Evolutionary conservation across 2,329 filamentous ascomycete genomes (phyloP).

Genomic region (Epichloe baconii): DNA sequence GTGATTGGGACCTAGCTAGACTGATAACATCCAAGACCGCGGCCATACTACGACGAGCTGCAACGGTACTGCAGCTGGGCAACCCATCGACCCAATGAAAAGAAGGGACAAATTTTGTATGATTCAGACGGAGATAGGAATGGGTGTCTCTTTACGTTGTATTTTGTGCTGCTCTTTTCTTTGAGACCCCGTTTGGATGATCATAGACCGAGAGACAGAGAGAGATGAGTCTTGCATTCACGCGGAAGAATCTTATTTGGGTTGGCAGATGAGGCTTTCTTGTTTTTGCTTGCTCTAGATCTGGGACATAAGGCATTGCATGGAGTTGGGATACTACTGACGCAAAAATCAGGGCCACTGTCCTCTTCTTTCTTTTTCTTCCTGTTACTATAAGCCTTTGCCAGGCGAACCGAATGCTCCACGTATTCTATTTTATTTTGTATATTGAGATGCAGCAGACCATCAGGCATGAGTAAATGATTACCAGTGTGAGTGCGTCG

Average conservation of each 20-base stretch:
- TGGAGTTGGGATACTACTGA: constrained; percentile 17
- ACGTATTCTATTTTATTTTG: background rate
- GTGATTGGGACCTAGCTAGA: constrained; percentile 58
- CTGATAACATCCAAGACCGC: constrained; percentile 60
- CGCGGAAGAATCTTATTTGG: background rate
- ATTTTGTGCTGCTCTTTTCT: background rate
- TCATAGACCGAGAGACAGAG: background rate
- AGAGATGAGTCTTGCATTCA: background rate
- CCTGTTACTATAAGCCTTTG: background rate
- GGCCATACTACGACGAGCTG: constrained; percentile 50
- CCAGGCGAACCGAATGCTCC: background rate
- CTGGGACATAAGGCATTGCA: constrained; percentile 18
- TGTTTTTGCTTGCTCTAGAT: constrained; percentile 7
- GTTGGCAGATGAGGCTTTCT: background rate
- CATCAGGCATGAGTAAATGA: background rate
- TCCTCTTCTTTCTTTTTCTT: constrained; percentile 10
- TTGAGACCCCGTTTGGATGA: background rate
- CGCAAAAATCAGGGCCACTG: background rate
- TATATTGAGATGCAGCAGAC: background rate
- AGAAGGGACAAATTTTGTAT: background rate
- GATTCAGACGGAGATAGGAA: background rate
- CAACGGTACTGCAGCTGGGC: constrained; percentile 20
- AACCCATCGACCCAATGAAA: constrained; percentile 2
- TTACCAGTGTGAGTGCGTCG: background rate
- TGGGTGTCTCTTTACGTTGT: background rate